These are phyloP conservation scores for Epichloe coenophiala DNA, from an alignment of 2,329 filamentous ascomycete species.

Conservation along the genomic window DNA sequence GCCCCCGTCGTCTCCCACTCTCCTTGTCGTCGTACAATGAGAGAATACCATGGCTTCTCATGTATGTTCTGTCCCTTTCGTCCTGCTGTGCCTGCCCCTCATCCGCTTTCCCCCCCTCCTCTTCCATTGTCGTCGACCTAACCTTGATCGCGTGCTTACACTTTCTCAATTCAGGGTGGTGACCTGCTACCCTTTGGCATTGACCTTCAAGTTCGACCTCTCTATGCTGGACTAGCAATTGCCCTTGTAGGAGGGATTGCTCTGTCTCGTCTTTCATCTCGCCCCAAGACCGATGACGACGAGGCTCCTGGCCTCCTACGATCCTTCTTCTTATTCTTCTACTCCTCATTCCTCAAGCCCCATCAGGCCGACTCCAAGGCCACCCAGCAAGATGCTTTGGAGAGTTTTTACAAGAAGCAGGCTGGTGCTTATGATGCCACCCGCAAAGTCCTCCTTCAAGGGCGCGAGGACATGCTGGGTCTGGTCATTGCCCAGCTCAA, in stretches of 20 bases:
- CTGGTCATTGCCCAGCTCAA: constrained; percentile 75
- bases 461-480: constrained; percentile 89
- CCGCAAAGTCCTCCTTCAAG: constrained; percentile 63
- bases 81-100: neutral
- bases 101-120: neutral
- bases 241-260: constrained; percentile 38
- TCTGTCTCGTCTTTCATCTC: constrained; percentile 28
- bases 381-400: constrained; percentile 80
- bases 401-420: constrained; percentile 90
- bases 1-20: constrained; percentile 5
- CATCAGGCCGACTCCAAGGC: constrained; percentile 55
- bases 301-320: constrained; percentile 35
- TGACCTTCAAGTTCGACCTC: constrained; percentile 33
- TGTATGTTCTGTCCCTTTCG: constrained; percentile 21
- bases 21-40: constrained; percentile 36
- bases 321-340: constrained; percentile 60
- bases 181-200: constrained; percentile 35
- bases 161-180: constrained; percentile 33
- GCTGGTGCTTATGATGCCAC: constrained; percentile 83
- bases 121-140: neutral
- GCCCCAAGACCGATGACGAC: constrained; percentile 18
- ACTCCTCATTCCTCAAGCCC: constrained; percentile 85
- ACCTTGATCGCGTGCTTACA: constrained; percentile 11
- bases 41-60: constrained; percentile 62
- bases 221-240: constrained; percentile 39